These are phyloP conservation scores for Canariomyces notabilis DNA, from an alignment of 2,329 filamentous ascomycete genomes.

Conservation along the genomic window DNA sequence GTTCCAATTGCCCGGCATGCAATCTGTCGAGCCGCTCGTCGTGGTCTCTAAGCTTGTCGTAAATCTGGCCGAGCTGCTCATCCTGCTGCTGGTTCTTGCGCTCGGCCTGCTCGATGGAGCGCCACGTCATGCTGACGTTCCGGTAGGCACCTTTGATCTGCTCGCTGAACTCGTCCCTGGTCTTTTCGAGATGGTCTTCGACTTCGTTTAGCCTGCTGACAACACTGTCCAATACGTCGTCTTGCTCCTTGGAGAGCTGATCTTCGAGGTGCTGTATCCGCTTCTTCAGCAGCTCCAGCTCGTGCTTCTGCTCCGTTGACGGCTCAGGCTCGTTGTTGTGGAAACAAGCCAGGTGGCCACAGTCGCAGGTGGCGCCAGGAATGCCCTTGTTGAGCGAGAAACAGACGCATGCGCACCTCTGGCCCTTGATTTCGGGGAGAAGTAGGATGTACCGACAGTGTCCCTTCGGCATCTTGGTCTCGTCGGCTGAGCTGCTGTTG, in stretches of 20 bases:
- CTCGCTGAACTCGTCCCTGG: constrained; percentile 44
- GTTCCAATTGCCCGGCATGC: constrained; percentile 44
- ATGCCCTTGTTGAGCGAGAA: constrained; percentile 51
- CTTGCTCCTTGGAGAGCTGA: constrained; percentile 34
- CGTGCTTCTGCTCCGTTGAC: constrained; percentile 38
- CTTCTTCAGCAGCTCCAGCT: constrained; percentile 45
- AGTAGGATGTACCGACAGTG: constrained; percentile 57
- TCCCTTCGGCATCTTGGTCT: constrained; percentile 48
- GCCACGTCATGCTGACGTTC: constrained; percentile 51
- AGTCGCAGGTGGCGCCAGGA: constrained; percentile 52
- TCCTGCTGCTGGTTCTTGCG: constrained; percentile 34
- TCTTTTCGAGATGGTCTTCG: constrained; percentile 51
- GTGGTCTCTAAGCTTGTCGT: constrained; percentile 37
- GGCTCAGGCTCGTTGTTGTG: constrained; percentile 46
- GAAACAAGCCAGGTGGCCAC: constrained; percentile 56
- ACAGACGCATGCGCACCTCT: constrained; percentile 54
- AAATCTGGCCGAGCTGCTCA: constrained; percentile 35
- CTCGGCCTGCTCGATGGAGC: constrained; percentile 44
- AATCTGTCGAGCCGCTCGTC: constrained; percentile 42
- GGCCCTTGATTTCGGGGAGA: constrained; percentile 51
- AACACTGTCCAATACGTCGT: constrained; percentile 36
- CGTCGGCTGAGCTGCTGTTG: constrained; percentile 32
- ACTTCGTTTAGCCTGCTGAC: constrained; percentile 44
- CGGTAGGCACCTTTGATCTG: constrained; percentile 52
- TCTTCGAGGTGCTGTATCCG: constrained; percentile 43